phyloP scores from a whole-genome alignment of 2,329 filamentous ascomycete genomes.

The Fusarium hostae region DNA sequence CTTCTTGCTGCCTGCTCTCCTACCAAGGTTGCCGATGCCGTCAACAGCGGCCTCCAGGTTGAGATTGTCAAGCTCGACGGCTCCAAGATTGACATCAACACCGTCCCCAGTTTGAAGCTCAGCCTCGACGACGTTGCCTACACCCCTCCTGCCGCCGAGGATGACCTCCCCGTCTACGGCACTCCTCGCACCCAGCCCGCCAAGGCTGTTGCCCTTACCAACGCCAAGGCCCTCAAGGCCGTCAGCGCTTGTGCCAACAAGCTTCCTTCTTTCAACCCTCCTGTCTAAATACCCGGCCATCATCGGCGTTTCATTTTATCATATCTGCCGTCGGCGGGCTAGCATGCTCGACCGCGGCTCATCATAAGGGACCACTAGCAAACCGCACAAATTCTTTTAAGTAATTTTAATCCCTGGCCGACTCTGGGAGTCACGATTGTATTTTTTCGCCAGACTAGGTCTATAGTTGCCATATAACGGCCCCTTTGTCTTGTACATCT shows the following conservation, averaged over 20 bases:
- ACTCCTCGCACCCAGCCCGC: slow-evolving; percentile 29
- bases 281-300: slow-evolving; percentile 22
- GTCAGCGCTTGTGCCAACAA: slow-evolving; percentile 32
- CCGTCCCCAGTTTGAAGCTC: slow-evolving; percentile 51
- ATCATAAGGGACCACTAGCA: slow-evolving; percentile 35
- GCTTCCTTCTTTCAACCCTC: slow-evolving; percentile 34
- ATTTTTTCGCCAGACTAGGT: slow-evolving; percentile 39
- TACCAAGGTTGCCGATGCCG: slow-evolving; percentile 40
- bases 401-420: slow-evolving; percentile 41
- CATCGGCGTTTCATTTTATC: slow-evolving; percentile 23
- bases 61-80: slow-evolving; percentile 52
- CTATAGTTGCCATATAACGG: slow-evolving; percentile 39
- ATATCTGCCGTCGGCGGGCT: background rate
- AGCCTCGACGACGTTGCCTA: slow-evolving; percentile 45
- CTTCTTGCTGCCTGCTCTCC: slow-evolving; percentile 51
- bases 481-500: slow-evolving; percentile 20
- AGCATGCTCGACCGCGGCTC: background rate
- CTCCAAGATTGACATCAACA: slow-evolving; percentile 50
- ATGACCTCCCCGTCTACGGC: slow-evolving; percentile 46
- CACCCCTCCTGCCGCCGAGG: slow-evolving; percentile 39
- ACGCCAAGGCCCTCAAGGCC: slow-evolving; percentile 32
- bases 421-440: slow-evolving; percentile 36
- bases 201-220: slow-evolving; percentile 31
- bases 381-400: slow-evolving; percentile 39
- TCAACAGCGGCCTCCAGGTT: slow-evolving; percentile 47